Percentiles rank a stretch among this genome's conserved stretches.
These are phyloP conservation scores for Fonsecaea erecta DNA, from an alignment of 2,329 filamentous ascomycete species.

Conservation along the genomic window DNA sequence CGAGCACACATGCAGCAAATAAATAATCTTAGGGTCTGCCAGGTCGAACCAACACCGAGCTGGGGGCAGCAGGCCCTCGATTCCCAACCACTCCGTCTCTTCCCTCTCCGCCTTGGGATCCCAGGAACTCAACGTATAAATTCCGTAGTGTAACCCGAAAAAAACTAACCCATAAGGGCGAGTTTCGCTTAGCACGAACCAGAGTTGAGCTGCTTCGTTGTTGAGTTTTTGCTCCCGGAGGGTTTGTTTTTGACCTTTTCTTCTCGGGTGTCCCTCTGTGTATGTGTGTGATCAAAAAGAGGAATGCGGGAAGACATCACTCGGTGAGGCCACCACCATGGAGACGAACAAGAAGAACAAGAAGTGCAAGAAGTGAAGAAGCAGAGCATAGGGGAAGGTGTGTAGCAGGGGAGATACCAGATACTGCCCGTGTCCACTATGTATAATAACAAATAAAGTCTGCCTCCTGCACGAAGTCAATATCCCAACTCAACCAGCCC, in stretches of 20 bases:
- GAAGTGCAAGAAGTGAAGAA: not conserved
- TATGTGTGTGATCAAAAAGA: not conserved
- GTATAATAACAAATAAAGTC: constrained; percentile 1
- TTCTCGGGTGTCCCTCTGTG: not conserved
- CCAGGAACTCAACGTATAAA: not conserved
- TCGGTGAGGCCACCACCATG: not conserved
- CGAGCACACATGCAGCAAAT: not conserved
- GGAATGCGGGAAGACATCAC: too few species aligned
- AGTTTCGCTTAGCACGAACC: constrained; percentile 2
- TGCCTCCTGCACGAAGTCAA: not conserved
- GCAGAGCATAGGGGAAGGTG: not conserved
- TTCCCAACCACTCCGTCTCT: not conserved
- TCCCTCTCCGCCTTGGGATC: not conserved
- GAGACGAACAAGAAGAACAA: not conserved
- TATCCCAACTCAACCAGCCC: not conserved
- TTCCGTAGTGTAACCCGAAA: not conserved
- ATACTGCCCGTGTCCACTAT: constrained; percentile 4
- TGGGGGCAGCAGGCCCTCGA: not conserved
- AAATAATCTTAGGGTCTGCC: not conserved
- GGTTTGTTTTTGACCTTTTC: not conserved
- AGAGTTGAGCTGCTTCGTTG: not conserved
- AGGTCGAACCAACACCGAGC: not conserved
- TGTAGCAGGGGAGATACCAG: not conserved
- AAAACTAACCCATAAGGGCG: not conserved
- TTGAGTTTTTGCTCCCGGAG: not conserved